phyloP scores from a whole-genome alignment of 495 filamentous ascomycete species.

The Annulohypoxylon moriforme region DNA sequence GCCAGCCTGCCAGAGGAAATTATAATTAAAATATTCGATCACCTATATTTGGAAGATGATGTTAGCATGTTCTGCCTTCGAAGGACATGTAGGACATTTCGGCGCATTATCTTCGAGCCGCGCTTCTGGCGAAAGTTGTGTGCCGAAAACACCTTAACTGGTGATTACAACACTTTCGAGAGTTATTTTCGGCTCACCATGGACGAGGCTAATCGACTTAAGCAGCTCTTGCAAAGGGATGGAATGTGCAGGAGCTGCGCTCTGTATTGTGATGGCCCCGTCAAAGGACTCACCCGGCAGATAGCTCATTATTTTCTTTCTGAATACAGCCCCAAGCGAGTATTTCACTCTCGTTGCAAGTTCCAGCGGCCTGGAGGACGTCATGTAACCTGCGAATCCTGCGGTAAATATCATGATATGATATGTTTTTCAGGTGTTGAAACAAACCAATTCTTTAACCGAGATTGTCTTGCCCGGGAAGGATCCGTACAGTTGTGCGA shows the following conservation, averaged over 20 bases:
- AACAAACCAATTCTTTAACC: not conserved
- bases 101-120: not conserved
- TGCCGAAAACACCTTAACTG: not conserved
- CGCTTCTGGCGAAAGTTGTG: not conserved
- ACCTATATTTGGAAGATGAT: not conserved
- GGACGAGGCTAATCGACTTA: constrained; percentile 8
- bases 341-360: not conserved
- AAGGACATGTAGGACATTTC: constrained; percentile 10
- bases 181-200: not conserved
- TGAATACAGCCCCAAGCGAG: not conserved
- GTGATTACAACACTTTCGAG: not conserved
- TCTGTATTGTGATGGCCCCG: constrained; percentile 18
- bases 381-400: not conserved
- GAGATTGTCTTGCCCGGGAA: constrained; percentile 32
- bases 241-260: constrained; percentile 24
- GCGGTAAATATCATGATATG: not conserved
- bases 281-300: not conserved
- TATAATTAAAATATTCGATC: constrained; percentile 6
- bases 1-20: constrained; percentile 32
- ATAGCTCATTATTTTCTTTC: not conserved
- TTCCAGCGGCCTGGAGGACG: not conserved
- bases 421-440: not conserved
- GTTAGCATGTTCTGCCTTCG: constrained; percentile 8
- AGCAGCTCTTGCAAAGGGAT: constrained; percentile 29
- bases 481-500: constrained; percentile 41